phyloP scores from a whole-genome alignment of 106 monocot species.

The Dendrobium catenatum region DNA sequence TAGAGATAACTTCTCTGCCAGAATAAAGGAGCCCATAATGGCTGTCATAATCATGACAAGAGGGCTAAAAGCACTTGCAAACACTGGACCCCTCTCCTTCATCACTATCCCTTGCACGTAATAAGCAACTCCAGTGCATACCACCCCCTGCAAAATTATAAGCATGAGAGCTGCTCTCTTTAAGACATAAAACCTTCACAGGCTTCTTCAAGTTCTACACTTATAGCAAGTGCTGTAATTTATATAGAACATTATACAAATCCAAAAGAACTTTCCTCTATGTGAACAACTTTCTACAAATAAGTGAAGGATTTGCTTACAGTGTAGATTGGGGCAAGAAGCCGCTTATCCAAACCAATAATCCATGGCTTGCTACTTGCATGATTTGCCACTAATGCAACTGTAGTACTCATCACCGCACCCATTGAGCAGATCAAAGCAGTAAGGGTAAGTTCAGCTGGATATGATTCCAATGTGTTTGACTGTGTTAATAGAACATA shows the following conservation, averaged over 20 bases:
- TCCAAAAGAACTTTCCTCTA: background rate
- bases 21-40: background rate
- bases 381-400: slow-evolving; percentile 4
- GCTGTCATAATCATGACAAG: slow-evolving; percentile 4
- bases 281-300: background rate
- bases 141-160: slow-evolving; percentile 2
- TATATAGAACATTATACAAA: no score
- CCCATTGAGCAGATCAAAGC: slow-evolving; percentile 11
- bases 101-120: slow-evolving; percentile 5
- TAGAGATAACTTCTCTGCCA: background rate
- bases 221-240: background rate
- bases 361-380: slow-evolving; percentile 6
- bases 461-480: slow-evolving; percentile 13
- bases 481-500: slow-evolving; percentile 6
- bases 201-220: no score
- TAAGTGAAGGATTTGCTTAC: background rate
- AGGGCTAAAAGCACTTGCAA: slow-evolving; percentile 7
- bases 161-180: no score
- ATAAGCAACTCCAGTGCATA: slow-evolving; percentile 4
- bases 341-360: slow-evolving; percentile 17
- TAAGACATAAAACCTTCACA: no score
- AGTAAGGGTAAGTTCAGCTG: slow-evolving; percentile 8
- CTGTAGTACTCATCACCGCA: background rate
- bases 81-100: slow-evolving; percentile 7
- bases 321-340: slow-evolving; percentile 3